These are phyloP conservation scores for Pichia rugopelliculosa DNA, from an alignment of 805 yeast genomes.

Conservation along the genomic window DNA sequence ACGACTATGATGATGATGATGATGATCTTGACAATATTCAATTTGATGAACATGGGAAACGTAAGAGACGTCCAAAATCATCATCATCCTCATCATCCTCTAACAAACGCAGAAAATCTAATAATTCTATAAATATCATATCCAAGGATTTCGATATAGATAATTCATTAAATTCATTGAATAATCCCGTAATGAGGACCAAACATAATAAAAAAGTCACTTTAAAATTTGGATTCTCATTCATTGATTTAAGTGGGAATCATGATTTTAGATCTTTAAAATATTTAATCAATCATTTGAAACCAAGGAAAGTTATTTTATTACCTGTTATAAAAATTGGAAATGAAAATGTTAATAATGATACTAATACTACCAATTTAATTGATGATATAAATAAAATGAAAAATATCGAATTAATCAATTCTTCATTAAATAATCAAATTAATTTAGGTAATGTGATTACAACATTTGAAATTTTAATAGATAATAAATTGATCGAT, in stretches of 20 bases:
- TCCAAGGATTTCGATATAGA: constrained; percentile 2
- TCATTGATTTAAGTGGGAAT: constrained; percentile 73
- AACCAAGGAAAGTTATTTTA: constrained; percentile 66
- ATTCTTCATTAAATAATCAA: constrained; percentile 32
- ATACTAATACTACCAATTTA: constrained; percentile 13
- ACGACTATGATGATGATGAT: constrained; percentile 15
- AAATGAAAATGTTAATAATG: constrained; percentile 9
- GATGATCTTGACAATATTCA: constrained; percentile 17
- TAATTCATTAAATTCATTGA: constrained; percentile 21
- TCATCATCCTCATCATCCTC: no score
- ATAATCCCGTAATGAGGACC: constrained; percentile 18
- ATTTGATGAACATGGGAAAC: constrained; percentile 17
- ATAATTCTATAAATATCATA: background rate
- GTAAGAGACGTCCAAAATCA: constrained; percentile 16
- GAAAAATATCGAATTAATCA: constrained; percentile 22
- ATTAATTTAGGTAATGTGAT: constrained; percentile 48
- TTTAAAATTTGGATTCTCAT: constrained; percentile 55
- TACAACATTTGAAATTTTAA: constrained; percentile 48
- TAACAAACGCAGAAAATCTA: background rate
- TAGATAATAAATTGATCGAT: constrained; percentile 59
- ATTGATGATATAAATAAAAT: constrained; percentile 14
- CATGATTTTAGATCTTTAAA: constrained; percentile 78
- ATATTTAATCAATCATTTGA: constrained; percentile 68
- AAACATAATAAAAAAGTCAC: constrained; percentile 19
- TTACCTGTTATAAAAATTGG: constrained; percentile 20